Evolutionary conservation across 805 yeast species (phyloP).

Genomic region (Wickerhamiella siamensis): DNA sequence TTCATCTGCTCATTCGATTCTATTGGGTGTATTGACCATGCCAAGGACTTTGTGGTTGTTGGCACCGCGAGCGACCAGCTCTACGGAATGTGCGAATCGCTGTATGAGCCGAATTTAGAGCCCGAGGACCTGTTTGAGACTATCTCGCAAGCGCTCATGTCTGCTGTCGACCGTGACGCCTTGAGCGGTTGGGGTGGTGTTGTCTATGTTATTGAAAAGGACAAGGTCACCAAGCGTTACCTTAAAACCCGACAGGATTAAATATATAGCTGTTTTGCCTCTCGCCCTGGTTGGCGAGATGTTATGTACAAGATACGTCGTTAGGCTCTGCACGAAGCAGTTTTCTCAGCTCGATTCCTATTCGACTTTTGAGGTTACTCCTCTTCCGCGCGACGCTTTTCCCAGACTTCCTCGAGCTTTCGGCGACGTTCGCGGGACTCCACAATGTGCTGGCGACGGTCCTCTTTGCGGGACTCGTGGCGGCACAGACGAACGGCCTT

Average conservation of each 20-base stretch:
- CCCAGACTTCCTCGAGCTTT: slow-evolving; percentile 41
- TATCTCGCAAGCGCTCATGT: slow-evolving; percentile 80
- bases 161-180: slow-evolving; percentile 95
- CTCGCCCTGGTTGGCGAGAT: neutral
- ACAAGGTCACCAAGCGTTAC: slow-evolving; percentile 73
- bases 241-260: slow-evolving; percentile 94
- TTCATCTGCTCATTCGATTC: slow-evolving; percentile 90
- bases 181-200: slow-evolving; percentile 97
- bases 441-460: slow-evolving; percentile 33
- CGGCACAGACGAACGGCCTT: slow-evolving; percentile 68
- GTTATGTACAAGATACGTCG: neutral
- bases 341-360: slow-evolving; percentile 43
- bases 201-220: slow-evolving; percentile 61
- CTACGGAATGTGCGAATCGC: slow-evolving; percentile 95
- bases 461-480: slow-evolving; percentile 59
- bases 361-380: slow-evolving; percentile 38
- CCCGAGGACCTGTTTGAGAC: slow-evolving; percentile 95
- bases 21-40: slow-evolving; percentile 92
- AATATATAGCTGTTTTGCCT: slow-evolving; percentile 5
- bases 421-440: slow-evolving; percentile 44
- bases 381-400: slow-evolving; percentile 55
- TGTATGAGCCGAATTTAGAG: slow-evolving; percentile 85
- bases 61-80: slow-evolving; percentile 97
- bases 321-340: neutral
- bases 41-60: slow-evolving; percentile 84